phyloP scores from a whole-genome alignment of 805 yeast species.

The Ogataea nakhonphanomensis region DNA sequence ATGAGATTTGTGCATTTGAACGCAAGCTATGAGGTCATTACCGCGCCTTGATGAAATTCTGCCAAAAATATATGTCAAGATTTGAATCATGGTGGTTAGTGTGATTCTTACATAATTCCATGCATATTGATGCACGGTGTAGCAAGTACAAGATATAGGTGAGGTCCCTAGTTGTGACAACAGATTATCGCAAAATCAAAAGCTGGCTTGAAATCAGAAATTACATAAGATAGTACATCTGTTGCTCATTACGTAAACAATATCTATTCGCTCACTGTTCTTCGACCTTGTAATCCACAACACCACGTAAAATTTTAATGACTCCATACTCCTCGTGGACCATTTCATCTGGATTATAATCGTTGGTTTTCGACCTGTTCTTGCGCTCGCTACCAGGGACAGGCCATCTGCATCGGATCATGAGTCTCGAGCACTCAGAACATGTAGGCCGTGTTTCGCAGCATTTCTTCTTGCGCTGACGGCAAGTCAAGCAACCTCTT shows the following conservation, averaged over 20 bases:
- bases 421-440: conserved; percentile 61
- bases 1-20: conserved; percentile 13
- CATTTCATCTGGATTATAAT: conserved; percentile 48
- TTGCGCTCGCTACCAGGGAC: conserved; percentile 63
- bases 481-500: conserved; percentile 75
- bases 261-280: neutral
- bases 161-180: neutral
- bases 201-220: neutral
- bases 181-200: neutral
- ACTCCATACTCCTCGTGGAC: conserved; percentile 54
- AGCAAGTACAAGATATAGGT: neutral
- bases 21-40: neutral
- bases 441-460: conserved; percentile 70
- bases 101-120: neutral
- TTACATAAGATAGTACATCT: neutral
- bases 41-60: too few relatives aligned
- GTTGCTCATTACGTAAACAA: neutral
- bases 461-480: conserved; percentile 74
- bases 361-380: conserved; percentile 47
- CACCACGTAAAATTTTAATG: conserved; percentile 60
- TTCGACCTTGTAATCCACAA: conserved; percentile 44
- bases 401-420: conserved; percentile 71
- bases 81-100: too few relatives aligned
- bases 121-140: conserved; percentile 1
- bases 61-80: too few relatives aligned